Evolutionary conservation across 306 rosid genomes (phyloP).

Genomic region (Dicorynia guianensis): DNA sequence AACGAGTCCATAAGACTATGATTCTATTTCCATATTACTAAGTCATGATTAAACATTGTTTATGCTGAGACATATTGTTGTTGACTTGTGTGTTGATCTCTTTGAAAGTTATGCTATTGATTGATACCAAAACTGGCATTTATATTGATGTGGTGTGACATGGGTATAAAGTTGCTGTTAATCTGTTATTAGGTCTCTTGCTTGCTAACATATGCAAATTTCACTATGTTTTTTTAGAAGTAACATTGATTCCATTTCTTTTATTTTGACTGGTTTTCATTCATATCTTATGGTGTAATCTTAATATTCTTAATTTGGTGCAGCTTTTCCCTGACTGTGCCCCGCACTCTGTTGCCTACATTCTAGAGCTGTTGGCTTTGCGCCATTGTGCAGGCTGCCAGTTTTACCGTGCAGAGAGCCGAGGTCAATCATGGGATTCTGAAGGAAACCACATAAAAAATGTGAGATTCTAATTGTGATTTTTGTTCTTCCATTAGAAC

Average conservation of each 20-base stretch:
- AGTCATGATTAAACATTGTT: constrained; percentile 7
- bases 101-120: background rate
- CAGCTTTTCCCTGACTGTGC: constrained; percentile 98
- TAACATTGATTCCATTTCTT: background rate
- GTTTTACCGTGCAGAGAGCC: constrained; percentile 87
- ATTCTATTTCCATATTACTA: constrained; percentile 23
- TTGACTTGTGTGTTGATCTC: background rate
- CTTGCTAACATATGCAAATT: background rate
- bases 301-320: constrained; percentile 36
- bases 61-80: background rate
- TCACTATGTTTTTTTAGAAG: background rate
- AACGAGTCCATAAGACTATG: background rate
- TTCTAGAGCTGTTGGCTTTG: constrained; percentile 74
- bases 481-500: background rate
- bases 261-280: constrained; percentile 8
- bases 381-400: constrained; percentile 93
- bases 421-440: constrained; percentile 83
- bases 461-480: constrained; percentile 52
- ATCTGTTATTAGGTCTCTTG: background rate
- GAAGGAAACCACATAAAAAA: constrained; percentile 85
- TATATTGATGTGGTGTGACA: background rate
- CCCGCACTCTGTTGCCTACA: constrained; percentile 81
- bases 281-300: constrained; percentile 2
- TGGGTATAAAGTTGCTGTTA: background rate
- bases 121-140: background rate